Base-by-base conservation (phyloP, 2,329 filamentous ascomycete genomes). In the Rhynchosporium graminicola region DNA sequence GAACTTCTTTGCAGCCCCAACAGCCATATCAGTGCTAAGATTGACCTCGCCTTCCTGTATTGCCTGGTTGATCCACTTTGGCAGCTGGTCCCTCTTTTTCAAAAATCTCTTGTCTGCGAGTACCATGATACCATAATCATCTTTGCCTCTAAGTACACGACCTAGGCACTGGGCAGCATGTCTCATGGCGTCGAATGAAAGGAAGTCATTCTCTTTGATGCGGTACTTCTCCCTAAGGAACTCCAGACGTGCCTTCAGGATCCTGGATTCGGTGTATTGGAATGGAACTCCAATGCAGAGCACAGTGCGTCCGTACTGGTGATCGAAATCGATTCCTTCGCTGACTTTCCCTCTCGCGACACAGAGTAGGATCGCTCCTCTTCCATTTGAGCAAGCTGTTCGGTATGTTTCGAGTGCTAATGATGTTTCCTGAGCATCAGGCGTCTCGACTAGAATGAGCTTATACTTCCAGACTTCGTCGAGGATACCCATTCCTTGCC, bases 81-180 rank as follows among this genome's bases (percentile, higher is more conserved):
- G 95, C 33, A 99, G 81, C 77, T 99, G 96, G 3, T 77, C 82
- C 43, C 92, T 83, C 78, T 98, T 98, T 79, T 95, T 96, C 74
- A 92, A 88, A 76, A 97, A 99, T 20, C 95, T 87, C 47, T 91
- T 88, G 75, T 99, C 95, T 2, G 96, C 95, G 33, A 99, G 82
- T 4, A 99, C 94, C 95, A 99, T 99, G 80, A 99, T 91, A n/a
- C 95, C 95, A 76, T 99, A 99, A 76, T 99, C 95, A 74, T 99
- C 96, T 76, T 99, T 99, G 29, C 95, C 95, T 71, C 95, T 84
- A 65, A 99, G 80, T 48, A 99, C 95, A 74, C 95, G 93, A 13
- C 95, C 96, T 1, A 99, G 81, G 73, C 95, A 99, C 74, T 99
- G 95, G 0, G 95, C 94, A 13, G 95, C 95, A 74, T 99, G 95